These are phyloP conservation scores for Trichoderma gamsii DNA, from an alignment of 495 filamentous ascomycete genomes.

Conservation along the genomic window DNA sequence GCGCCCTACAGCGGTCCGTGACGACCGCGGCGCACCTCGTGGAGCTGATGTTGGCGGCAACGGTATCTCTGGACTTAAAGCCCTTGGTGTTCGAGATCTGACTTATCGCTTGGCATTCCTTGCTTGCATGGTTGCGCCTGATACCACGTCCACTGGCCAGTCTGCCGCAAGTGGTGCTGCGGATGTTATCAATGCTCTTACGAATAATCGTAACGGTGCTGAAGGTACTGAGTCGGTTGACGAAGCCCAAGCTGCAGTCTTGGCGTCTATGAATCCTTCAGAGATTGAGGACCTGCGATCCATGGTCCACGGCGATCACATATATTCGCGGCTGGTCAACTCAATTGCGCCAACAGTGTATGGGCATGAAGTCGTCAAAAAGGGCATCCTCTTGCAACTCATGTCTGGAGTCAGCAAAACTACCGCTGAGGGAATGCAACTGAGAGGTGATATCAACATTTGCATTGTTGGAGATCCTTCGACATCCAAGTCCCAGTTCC, in stretches of 20 bases:
- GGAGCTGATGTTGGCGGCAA: constrained; percentile 71
- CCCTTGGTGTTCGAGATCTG: constrained; percentile 87
- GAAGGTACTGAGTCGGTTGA: constrained; percentile 66
- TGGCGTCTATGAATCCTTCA: constrained; percentile 70
- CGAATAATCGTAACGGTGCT: constrained; percentile 42
- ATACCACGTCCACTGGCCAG: constrained; percentile 67
- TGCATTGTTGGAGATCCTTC: constrained; percentile 97
- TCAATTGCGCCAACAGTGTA: constrained; percentile 97
- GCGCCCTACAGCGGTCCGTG: constrained; percentile 75
- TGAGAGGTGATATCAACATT: constrained; percentile 96
- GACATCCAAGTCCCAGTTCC: constrained; percentile 97
- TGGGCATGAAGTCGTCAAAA: constrained; percentile 96
- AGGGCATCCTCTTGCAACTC: constrained; percentile 86
- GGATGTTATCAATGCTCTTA: constrained; percentile 77
- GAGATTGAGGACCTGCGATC: constrained; percentile 88
- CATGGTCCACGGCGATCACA: constrained; percentile 93
- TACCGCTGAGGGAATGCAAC: constrained; percentile 83
- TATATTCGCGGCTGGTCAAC: constrained; percentile 88
- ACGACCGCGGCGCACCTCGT: constrained; percentile 65
- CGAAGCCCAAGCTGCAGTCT: constrained; percentile 79
- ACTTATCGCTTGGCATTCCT: constrained; percentile 98
- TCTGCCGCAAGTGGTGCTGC: constrained; percentile 36
- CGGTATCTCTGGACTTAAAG: constrained; percentile 83
- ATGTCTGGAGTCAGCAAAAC: constrained; percentile 90
- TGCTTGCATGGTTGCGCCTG: constrained; percentile 92